Base-by-base conservation (phyloP, 345 rosid species). In the Pistacia atlantica region DNA sequence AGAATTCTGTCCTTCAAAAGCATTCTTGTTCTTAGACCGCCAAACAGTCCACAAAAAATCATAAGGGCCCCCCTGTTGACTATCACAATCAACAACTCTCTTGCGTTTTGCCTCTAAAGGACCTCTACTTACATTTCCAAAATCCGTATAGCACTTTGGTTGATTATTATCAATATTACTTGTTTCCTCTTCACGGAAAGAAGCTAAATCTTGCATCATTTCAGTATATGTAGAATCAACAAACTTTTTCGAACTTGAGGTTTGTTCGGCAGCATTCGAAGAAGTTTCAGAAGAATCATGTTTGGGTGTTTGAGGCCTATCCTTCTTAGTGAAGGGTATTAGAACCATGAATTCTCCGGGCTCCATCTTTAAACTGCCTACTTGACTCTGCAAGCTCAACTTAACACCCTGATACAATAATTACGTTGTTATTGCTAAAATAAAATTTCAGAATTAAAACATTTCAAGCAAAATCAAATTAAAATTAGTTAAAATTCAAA, bases 291-390 rank as follows among this genome's bases (percentile, higher is more conserved):
- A 66, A 35, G 82, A 79, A 72, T 82, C 85, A 57, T 89, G 76
- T 48, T 82, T 75, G 51, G 59, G 79, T 0, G 76, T 62, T 70
- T 79, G 86, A 54, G 76, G 65, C 71, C 74, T 77, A 31, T 86
- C 87, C 84, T 92, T 95, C 91, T 89, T 95, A 56, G 75, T 62
- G 68, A 89, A 89, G 3, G 95, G 95, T 83, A 90, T 80, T 56
- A 93, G 79, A 69, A 90, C 95, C 48, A 95, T 59, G 57, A 93
- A 89, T 60, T 95, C 97, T 54, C 84, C 92, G 0, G 78, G 78
- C 65, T 72, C 83, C 46, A 79, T 68, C 37, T 65, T 64, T 67
- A 85, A 84, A 22, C 75, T 62, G 72, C 80, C 58, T 37, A 93
- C 73, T 68, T 63, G 81, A 86, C 71, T 75, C 57, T 69, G 83